These are phyloP conservation scores for Cornus suecica DNA, from an alignment of 148 eudicot species.

Conservation along the genomic window DNA sequence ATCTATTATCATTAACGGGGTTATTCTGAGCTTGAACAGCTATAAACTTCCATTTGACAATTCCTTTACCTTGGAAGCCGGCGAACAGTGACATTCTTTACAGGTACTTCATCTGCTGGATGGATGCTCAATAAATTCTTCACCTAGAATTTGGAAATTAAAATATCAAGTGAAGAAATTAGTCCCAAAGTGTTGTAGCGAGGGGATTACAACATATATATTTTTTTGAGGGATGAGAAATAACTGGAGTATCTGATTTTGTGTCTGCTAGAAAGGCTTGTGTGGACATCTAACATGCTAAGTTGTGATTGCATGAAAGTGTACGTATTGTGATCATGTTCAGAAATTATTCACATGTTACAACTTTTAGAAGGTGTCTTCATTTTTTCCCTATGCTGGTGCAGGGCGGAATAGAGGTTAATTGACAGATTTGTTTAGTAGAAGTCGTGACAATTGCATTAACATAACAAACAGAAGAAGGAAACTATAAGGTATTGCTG, in stretches of 20 bases:
- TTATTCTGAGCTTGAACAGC: background rate
- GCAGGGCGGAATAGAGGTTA: background rate
- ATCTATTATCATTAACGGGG: background rate
- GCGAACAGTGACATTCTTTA: slow-evolving; percentile 44
- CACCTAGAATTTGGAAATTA: slow-evolving; percentile 30
- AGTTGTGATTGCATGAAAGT: background rate
- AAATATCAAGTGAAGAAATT: background rate
- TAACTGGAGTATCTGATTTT: background rate
- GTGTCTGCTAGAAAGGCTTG: background rate
- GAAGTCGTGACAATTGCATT: background rate
- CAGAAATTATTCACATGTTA: background rate
- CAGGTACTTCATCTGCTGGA: slow-evolving; percentile 46
- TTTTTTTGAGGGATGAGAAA: too few species aligned
- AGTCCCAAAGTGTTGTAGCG: background rate
- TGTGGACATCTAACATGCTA: background rate
- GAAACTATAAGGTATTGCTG: background rate
- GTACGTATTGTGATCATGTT: background rate
- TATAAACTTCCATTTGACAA: background rate
- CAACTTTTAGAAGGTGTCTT: background rate
- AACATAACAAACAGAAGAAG: background rate
- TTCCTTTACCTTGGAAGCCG: slow-evolving; percentile 46
- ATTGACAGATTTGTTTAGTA: too few species aligned
- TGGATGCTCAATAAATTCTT: slow-evolving; percentile 46
- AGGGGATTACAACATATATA: background rate
- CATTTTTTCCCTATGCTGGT: background rate